phyloP scores from a whole-genome alignment of 176 grass and related monocot species.

The Zoysia japonica region DNA sequence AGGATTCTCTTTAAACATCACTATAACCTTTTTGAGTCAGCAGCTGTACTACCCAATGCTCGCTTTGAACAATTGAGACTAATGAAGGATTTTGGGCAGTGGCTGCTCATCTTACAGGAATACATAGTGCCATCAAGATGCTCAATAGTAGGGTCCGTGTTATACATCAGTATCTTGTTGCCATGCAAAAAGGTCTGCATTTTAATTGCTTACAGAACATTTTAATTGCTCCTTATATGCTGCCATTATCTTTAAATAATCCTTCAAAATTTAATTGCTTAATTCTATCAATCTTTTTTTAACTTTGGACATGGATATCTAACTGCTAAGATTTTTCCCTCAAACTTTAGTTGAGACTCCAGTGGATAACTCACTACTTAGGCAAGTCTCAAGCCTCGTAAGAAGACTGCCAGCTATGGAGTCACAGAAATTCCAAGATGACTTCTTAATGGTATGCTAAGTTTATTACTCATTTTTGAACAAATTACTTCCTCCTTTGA shows the following conservation, averaged over 20 bases:
- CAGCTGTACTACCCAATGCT: background rate
- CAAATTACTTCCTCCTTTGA: background rate
- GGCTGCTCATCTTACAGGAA: conserved; percentile 98
- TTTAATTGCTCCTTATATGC: conserved; percentile 15
- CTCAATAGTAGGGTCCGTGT: conserved; percentile 90
- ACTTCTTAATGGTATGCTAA: conserved; percentile 84
- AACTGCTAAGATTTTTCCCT: background rate
- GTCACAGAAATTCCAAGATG: conserved; percentile 94
- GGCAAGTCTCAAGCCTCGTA: conserved; percentile 96
- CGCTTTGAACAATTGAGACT: conserved; percentile 29
- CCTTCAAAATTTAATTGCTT: background rate
- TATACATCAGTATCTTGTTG: conserved; percentile 90
- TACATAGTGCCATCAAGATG: conserved; percentile 99
- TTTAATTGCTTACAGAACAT: conserved; percentile 19
- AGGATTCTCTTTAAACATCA: conserved; percentile 45
- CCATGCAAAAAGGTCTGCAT: conserved; percentile 80
- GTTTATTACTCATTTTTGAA: conserved; percentile 6
- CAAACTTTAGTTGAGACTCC: conserved; percentile 67
- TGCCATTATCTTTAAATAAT: conserved; percentile 14
- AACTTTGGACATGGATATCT: background rate
- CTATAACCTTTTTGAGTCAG: conserved; percentile 6
- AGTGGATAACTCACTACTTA: conserved; percentile 85
- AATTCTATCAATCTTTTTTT: background rate
- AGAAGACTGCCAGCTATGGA: conserved; percentile 94
- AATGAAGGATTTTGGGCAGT: conserved; percentile 62